Conservation (phyloP, 345 rosid species). For the Garcia nutans region DNA sequence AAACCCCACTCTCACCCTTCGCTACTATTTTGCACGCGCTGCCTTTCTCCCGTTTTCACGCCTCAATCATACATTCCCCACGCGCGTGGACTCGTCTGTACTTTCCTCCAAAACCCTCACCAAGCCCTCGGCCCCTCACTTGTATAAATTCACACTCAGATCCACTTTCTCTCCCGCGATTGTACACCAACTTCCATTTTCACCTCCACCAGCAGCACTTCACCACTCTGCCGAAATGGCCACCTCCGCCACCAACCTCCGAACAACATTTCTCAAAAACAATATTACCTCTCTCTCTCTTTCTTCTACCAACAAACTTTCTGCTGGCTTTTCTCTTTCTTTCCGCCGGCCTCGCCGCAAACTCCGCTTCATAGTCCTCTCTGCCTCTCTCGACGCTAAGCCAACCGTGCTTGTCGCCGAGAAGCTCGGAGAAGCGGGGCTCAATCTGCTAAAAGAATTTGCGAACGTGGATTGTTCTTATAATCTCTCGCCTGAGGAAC, state of each 20-base stretch:
- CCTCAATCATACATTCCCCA: neutral
- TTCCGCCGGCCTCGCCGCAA: neutral
- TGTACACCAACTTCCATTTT: neutral
- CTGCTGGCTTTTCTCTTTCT: neutral
- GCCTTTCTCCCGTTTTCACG: neutral
- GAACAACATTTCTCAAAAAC: neutral
- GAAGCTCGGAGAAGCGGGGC: conserved; percentile 24
- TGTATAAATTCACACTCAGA: conserved; percentile 8
- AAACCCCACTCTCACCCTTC: conserved; percentile 1
- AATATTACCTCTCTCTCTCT: conserved; percentile 9
- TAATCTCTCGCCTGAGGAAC: conserved; percentile 25
- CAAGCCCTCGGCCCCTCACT: conserved; percentile 12
- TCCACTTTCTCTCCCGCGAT: neutral
- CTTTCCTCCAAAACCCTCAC: conserved; percentile 20
- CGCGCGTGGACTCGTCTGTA: neutral
- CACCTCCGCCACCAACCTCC: conserved; percentile 12
- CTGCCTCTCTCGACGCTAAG: conserved; percentile 14
- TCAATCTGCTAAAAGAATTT: conserved; percentile 10
- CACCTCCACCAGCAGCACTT: neutral
- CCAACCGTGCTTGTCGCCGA: conserved; percentile 28
- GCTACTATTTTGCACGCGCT: neutral
- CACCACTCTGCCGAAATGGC: conserved; percentile 11
- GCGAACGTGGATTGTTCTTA: conserved; percentile 26
- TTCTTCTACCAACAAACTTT: neutral
- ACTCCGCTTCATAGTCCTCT: conserved; percentile 17